A percentile compares a stretch with the other conserved stretches of the same genome.
These are phyloP conservation scores for Lolium rigidum DNA, from an alignment of 176 grass and related monocot genomes.

Conservation along the genomic window DNA sequence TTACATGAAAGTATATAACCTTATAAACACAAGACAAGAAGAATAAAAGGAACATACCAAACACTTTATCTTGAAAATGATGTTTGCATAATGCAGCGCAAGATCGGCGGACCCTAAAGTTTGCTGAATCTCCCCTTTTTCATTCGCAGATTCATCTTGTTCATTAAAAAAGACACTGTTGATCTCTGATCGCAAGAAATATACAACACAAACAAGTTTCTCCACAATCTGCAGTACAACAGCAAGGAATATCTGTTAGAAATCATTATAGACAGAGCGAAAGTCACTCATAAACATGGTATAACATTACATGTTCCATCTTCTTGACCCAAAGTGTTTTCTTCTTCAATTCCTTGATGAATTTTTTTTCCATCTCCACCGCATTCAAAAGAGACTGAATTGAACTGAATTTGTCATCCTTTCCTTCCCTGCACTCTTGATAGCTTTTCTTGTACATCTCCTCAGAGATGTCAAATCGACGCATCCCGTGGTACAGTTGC, in stretches of 20 bases:
- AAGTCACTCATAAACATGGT: not conserved
- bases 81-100: constrained; percentile 66
- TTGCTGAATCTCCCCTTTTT: constrained; percentile 10
- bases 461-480: not conserved
- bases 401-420: constrained; percentile 5
- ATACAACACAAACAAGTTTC: constrained; percentile 58
- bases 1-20: not conserved
- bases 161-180: constrained; percentile 44
- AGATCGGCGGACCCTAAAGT: constrained; percentile 55
- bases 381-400: not conserved
- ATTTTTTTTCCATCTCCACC: constrained; percentile 53
- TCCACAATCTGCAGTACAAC: constrained; percentile 58
- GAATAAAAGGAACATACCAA: constrained; percentile 44
- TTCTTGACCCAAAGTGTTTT: constrained; percentile 71
- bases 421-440: constrained; percentile 6
- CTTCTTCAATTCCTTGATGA: constrained; percentile 54
- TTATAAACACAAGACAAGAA: not conserved
- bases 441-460: constrained; percentile 18
- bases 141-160: constrained; percentile 33
- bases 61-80: constrained; percentile 56
- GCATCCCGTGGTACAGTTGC: constrained; percentile 45
- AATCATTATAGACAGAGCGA: not conserved
- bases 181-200: constrained; percentile 58
- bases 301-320: constrained; percentile 63
- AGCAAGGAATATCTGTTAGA: not conserved